A percentile compares a stretch with the other conserved stretches of the same genome.
Conservation (phyloP, 495 filamentous ascomycete genomes). For the Clohesyomyces aquaticus region DNA sequence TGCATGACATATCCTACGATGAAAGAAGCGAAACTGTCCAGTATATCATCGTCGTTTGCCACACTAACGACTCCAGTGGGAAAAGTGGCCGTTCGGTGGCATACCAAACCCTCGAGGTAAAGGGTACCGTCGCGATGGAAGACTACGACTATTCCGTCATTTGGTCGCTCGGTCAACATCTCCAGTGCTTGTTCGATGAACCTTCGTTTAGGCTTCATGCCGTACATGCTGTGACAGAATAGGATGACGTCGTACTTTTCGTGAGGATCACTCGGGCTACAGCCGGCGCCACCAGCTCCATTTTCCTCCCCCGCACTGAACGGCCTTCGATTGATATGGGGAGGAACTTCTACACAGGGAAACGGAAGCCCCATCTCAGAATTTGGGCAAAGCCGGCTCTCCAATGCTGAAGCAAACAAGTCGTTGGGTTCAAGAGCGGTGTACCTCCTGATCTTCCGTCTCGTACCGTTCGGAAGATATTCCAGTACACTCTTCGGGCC, state of each 20-base stretch:
- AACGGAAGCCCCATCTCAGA: conserved; percentile 51
- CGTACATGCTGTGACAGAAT: conserved; percentile 69
- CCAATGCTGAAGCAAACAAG: conserved; percentile 54
- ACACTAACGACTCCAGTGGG: conserved; percentile 56
- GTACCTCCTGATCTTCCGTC: conserved; percentile 56
- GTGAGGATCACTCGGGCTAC: conserved; percentile 41
- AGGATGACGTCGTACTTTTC: conserved; percentile 61
- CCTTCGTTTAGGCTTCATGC: conserved; percentile 56
- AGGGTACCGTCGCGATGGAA: conserved; percentile 58
- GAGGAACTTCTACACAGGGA: conserved; percentile 52
- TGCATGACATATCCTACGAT: conserved; percentile 54
- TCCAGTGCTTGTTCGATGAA: conserved; percentile 56
- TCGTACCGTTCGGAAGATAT: conserved; percentile 53
- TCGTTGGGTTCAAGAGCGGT: conserved; percentile 62
- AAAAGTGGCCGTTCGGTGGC: conserved; percentile 57
- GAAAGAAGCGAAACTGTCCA: conserved; percentile 62
- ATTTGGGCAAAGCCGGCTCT: conserved; percentile 54
- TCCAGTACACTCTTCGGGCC: conserved; percentile 61
- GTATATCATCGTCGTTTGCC: conserved; percentile 52
- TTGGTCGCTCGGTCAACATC: conserved; percentile 55
- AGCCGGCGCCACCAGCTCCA: conserved; percentile 41
- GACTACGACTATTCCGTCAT: conserved; percentile 56
- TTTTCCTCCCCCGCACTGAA: conserved; percentile 50
- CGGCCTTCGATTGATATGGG: conserved; percentile 53
- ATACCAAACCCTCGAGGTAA: conserved; percentile 55